phyloP scores from a whole-genome alignment of 768 basidiomycete genomes.

The Epithele typhae region DNA sequence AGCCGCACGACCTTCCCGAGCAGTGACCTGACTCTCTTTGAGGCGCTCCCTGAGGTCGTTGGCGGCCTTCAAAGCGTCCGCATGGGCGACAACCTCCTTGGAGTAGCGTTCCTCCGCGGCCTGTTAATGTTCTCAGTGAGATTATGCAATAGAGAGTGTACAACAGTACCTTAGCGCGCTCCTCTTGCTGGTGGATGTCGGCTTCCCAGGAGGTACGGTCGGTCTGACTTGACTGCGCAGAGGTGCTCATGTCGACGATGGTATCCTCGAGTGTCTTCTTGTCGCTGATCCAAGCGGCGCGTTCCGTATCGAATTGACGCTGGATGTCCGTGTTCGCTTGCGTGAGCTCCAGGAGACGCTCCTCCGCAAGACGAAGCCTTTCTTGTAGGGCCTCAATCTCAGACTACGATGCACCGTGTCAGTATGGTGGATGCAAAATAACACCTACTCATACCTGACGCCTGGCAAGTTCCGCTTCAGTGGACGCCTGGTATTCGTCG shows the following conservation, averaged over 20 bases:
- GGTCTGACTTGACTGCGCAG: conserved; percentile 62
- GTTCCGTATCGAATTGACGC: conserved; percentile 63
- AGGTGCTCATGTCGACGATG: conserved; percentile 74
- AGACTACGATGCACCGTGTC: conserved; percentile 38
- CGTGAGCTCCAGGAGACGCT: conserved; percentile 47
- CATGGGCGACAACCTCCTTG: conserved; percentile 79
- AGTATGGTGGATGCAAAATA: not conserved
- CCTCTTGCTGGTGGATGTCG: conserved; percentile 63
- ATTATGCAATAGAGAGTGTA: not conserved
- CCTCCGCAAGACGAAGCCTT: conserved; percentile 48
- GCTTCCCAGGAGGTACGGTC: conserved; percentile 61
- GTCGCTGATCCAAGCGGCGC: conserved; percentile 67
- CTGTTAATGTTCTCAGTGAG: not conserved
- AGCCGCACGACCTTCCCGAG: conserved; percentile 54
- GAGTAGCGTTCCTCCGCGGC: conserved; percentile 80
- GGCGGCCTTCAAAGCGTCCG: conserved; percentile 75
- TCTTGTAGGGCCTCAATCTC: conserved; percentile 62
- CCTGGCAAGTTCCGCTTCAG: conserved; percentile 62
- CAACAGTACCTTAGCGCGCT: conserved; percentile 58
- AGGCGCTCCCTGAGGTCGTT: conserved; percentile 64
- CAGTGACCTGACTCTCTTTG: conserved; percentile 41
- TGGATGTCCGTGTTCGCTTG: conserved; percentile 55
- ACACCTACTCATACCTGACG: conserved; percentile 49
- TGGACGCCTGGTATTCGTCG: conserved; percentile 74
- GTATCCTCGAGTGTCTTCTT: conserved; percentile 81